Evolutionary conservation across 495 filamentous ascomycete species (phyloP), one percentile per base, ranked within the genome.

Genomic region (Friedmanniomyces simplex): DNA sequence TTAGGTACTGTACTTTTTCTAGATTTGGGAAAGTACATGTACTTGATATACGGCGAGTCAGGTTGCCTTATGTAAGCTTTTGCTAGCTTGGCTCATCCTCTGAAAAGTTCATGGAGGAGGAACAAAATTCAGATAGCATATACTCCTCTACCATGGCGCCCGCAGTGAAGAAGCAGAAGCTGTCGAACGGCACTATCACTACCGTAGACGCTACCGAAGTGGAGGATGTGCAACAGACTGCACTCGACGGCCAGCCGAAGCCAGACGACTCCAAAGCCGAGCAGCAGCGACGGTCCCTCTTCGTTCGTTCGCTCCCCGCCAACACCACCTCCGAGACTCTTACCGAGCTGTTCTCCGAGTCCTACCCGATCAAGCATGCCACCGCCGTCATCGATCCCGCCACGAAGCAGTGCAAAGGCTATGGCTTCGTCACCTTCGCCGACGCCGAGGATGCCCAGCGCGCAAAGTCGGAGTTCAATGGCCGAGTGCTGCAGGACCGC

Each of bases 401-500:
- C 57, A 93, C 89, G 10, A 95, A 96, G 65, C 72, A 80, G 48
- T 95, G 87, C 20, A 86, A 88, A 62, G 91, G 91, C 11, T 99
- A 87, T 70, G 93, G 93, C 49, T 99, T 99, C 71, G 91, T 97
- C 47, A 95, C 93, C 13, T 96, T 97, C 65, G 85, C 90, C 65
- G 91, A 97, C 65, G 76, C 86, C 50, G 89, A 96, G 58, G 93
- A 99, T 72, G 90, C 93, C 25, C 72, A 85, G 61, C 75, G 79
- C 51, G 93, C 93, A 16, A 75, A 83, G 66, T 78, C 86, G 59
- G 83, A 91, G 68, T 81, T 95, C 66, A 79, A 94, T 65, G 83
- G 84, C 49, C 72, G 82, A 45, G 73, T 78, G 21, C 78, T 96
- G 34, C 77, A 87, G 36, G 91, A 90, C 0, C 82, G 86, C 60